These are phyloP conservation scores for Yamadazyma sp. DNA, from an alignment of 805 yeast species.

Conservation along the genomic window DNA sequence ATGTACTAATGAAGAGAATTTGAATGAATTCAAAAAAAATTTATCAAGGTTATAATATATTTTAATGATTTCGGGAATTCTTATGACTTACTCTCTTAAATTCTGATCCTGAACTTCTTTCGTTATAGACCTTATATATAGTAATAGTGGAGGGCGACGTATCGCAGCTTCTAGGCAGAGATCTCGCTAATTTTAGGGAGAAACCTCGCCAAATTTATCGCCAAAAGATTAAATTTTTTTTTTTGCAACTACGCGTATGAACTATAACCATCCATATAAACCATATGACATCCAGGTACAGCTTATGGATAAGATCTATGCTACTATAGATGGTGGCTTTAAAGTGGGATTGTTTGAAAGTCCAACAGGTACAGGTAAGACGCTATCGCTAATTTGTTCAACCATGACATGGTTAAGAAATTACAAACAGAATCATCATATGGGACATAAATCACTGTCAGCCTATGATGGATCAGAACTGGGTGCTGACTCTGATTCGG, in stretches of 20 bases:
- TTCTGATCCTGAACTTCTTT: too few species aligned
- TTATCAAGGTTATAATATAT: too few species aligned
- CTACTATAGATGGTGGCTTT: conserved; percentile 48
- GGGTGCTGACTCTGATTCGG: conserved; percentile 42
- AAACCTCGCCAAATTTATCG: too few species aligned
- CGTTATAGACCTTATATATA: too few species aligned
- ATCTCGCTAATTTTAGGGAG: too few species aligned
- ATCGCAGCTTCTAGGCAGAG: too few species aligned
- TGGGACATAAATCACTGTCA: conserved; percentile 3
- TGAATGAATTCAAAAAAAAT: conserved; percentile 13
- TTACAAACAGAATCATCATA: too few species aligned
- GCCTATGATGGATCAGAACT: background rate
- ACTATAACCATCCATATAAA: conserved; percentile 60
- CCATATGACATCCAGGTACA: conserved; percentile 80
- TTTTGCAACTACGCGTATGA: background rate
- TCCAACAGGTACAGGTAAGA: conserved; percentile 95
- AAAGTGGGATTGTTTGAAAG: conserved; percentile 84
- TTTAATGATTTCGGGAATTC: background rate
- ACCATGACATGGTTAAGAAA: conserved; percentile 79
- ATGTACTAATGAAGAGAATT: conserved; percentile 15
- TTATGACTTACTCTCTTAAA: too few species aligned
- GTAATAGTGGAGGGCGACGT: too few species aligned
- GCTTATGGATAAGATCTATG: conserved; percentile 74
- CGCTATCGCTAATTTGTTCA: conserved; percentile 81
- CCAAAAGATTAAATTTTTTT: too few species aligned